Conservation (phyloP, 2,329 filamentous ascomycete genomes). For the Immersiporthe knoxdaviesiana region DNA sequence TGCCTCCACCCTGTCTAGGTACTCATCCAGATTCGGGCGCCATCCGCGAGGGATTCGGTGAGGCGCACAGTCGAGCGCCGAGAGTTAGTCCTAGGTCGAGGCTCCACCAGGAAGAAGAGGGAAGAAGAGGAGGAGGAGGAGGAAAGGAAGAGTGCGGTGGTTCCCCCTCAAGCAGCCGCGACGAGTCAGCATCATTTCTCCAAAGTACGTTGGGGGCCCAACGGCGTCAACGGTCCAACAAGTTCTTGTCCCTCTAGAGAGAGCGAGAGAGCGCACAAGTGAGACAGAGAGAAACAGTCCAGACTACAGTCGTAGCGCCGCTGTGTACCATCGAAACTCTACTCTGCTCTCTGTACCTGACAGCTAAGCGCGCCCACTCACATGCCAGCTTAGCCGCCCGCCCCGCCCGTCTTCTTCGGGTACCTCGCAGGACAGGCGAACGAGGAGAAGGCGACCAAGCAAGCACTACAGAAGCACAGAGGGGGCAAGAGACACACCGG, state of each 20-base stretch:
- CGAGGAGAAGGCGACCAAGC: neutral
- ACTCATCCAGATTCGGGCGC: neutral
- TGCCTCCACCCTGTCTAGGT: neutral
- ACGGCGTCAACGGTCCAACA: neutral
- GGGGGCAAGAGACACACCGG: neutral
- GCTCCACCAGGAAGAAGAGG: neutral
- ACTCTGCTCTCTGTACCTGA: neutral
- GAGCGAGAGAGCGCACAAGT: no score
- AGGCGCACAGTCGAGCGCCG: neutral
- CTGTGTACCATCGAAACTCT: neutral
- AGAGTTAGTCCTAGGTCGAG: neutral
- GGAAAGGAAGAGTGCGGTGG: neutral
- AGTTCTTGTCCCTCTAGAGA: neutral
- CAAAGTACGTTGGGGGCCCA: neutral
- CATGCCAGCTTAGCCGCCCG: constrained; percentile 11
- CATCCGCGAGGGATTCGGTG: neutral
- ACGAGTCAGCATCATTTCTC: neutral
- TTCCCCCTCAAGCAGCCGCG: neutral
- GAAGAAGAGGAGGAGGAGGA: neutral
- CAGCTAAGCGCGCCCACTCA: constrained; percentile 12
- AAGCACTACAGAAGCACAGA: neutral
- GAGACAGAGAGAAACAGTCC: neutral
- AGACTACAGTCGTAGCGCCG: neutral
- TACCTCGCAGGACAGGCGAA: constrained; percentile 3
- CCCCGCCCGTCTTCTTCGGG: constrained; percentile 1